Percentiles rank a stretch among this genome's conserved stretches.
Conservation (phyloP, 306 rosid genomes). For the Trichosanthes truncata region DNA sequence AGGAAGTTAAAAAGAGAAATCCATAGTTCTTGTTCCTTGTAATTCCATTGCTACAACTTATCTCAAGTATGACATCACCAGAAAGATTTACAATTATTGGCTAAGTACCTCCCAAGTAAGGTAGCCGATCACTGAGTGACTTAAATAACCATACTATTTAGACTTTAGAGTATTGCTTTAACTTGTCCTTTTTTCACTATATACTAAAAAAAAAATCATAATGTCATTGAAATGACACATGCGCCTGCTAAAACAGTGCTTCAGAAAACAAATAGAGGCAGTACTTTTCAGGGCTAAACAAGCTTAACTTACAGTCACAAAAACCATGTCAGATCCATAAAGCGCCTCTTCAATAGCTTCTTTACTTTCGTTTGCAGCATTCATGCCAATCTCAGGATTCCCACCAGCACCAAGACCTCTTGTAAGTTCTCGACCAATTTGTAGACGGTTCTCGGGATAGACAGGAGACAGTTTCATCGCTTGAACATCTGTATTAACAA, state of each 20-base stretch:
- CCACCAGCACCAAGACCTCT: conserved; percentile 99
- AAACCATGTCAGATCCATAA: conserved; percentile 94
- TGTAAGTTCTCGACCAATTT: conserved; percentile 92
- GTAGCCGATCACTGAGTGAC: not conserved
- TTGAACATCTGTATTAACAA: conserved; percentile 86
- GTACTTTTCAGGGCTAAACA: not conserved
- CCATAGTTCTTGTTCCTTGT: not conserved
- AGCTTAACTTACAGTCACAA: conserved; percentile 70
- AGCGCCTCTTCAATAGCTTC: conserved; percentile 82
- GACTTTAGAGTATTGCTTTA: not conserved
- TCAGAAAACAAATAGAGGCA: not conserved
- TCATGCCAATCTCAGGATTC: conserved; percentile 97
- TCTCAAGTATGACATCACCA: not conserved
- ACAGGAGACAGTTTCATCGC: conserved; percentile 98
- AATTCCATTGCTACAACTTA: not conserved
- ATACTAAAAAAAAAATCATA: not conserved
- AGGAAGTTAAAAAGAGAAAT: not conserved
- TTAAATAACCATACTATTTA: not conserved
- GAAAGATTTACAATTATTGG: not conserved
- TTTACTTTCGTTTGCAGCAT: conserved; percentile 93
- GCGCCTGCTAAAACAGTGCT: not conserved
- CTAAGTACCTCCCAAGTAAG: not conserved
- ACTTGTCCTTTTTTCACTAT: not conserved
- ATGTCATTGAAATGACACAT: not conserved
- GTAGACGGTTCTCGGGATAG: conserved; percentile 63